These are phyloP conservation scores for Hypoxylon trugodes DNA, from an alignment of 495 filamentous ascomycete genomes.

Conservation along the genomic window DNA sequence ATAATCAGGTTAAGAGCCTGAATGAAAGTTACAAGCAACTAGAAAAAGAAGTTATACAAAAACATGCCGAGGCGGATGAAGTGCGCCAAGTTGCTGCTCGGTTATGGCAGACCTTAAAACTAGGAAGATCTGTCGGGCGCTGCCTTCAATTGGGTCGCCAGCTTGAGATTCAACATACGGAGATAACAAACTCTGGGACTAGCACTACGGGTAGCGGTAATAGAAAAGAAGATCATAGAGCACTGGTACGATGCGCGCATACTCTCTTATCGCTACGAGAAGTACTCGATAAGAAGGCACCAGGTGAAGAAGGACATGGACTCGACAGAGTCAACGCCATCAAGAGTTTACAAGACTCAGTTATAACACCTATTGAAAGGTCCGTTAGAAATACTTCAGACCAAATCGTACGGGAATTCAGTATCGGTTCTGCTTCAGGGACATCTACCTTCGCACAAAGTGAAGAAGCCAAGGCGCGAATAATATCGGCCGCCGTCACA, in stretches of 20 bases:
- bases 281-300: constrained; percentile 68
- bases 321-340: constrained; percentile 75
- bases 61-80: constrained; percentile 82
- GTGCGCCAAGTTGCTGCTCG: constrained; percentile 75
- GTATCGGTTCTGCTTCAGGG: constrained; percentile 69
- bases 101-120: constrained; percentile 78
- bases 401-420: constrained; percentile 84
- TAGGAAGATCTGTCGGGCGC: constrained; percentile 78
- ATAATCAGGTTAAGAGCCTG: constrained; percentile 77
- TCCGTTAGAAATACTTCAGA: constrained; percentile 73
- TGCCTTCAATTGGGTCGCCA: constrained; percentile 83
- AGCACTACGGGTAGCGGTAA: constrained; percentile 30
- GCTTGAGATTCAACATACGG: constrained; percentile 79
- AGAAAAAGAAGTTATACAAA: constrained; percentile 80
- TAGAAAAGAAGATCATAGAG: constrained; percentile 75
- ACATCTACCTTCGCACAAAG: constrained; percentile 77
- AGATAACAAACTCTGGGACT: constrained; percentile 51
- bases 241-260: constrained; percentile 78
- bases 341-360: constrained; percentile 68
- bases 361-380: constrained; percentile 75
- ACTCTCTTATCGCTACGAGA: constrained; percentile 77
- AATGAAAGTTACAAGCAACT: constrained; percentile 85
- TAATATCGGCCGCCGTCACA: constrained; percentile 76
- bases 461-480: constrained; percentile 76
- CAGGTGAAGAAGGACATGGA: constrained; percentile 78